Evolutionary conservation across 78 protist genomes (phyloP), one percentile per base, ranked within the genome.

Genomic region (Emiliania huxleyi): DNA sequence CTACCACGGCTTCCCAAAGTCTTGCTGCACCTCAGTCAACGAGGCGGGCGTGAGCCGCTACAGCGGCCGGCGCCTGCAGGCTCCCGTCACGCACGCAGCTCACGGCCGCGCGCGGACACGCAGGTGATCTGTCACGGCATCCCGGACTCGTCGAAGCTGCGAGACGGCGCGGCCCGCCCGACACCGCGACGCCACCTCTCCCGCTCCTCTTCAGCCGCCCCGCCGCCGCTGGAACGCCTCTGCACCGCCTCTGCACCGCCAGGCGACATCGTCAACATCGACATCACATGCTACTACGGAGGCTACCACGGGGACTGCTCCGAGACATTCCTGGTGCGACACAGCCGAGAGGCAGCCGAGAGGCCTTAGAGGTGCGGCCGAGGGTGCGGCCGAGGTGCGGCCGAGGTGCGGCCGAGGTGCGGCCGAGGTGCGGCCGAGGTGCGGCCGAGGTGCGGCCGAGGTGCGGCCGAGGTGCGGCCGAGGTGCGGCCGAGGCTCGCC

Each of bases 61-160:
- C n/a, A n/a, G n/a, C n/a, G n/a, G n/a, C n/a, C n/a, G n/a, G n/a
- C n/a, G n/a, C n/a, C n/a, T n/a, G n/a, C n/a, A n/a, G n/a, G n/a
- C n/a, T n/a, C n/a, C n/a, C n/a, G n/a, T n/a, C n/a, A n/a, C n/a
- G n/a, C n/a, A n/a, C n/a, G n/a, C n/a, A n/a, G n/a, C n/a, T n/a
- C n/a, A 2, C 22, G 22, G 52, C 52, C 22, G 52, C 52, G 52
- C 52, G 52, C 52, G 52, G 22, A 11, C 52, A 15, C 40, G 1
- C 38, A 71, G 81, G 91, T 94, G 40, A 69, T 99, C 46, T 98
- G 99, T 91, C 99, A 99, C 95, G 99, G 99, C 87, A 99, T 99
- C 40, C 99, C 99, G 37, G 99, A 98, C 91, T 15, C 29, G 12
- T 49, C 93, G 44, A 93, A 91, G 44, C 90, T 98, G 52, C 37